These are phyloP conservation scores for Claviceps capensis DNA, from an alignment of 2,329 filamentous ascomycete genomes.

Conservation along the genomic window DNA sequence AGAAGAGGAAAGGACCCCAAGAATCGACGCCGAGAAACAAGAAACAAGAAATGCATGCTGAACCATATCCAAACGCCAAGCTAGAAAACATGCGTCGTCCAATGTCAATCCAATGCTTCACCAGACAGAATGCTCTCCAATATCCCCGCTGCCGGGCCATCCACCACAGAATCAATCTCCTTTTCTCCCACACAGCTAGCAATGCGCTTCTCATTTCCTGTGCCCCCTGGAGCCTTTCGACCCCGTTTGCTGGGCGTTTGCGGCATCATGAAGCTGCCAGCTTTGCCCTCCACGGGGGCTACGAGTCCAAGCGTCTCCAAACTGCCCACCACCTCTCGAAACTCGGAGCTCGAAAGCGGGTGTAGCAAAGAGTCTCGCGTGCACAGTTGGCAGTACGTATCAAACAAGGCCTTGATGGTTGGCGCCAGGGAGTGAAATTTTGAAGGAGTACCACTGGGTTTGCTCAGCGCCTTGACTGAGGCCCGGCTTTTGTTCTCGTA, in stretches of 20 bases:
- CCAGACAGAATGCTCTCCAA: constrained; percentile 48
- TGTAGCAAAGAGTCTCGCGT: constrained; percentile 80
- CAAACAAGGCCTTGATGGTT: constrained; percentile 71
- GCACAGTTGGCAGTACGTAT: constrained; percentile 71
- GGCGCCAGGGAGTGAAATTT: constrained; percentile 52
- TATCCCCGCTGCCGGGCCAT: constrained; percentile 47
- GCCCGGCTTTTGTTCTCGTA: constrained; percentile 63
- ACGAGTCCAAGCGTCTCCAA: constrained; percentile 80
- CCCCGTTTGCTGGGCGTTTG: constrained; percentile 61
- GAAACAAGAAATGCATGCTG: background rate
- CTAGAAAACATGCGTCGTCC: background rate
- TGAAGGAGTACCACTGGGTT: constrained; percentile 41
- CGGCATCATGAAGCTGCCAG: constrained; percentile 47
- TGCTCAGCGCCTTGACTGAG: constrained; percentile 26
- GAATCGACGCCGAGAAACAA: background rate
- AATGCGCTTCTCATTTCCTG: constrained; percentile 60
- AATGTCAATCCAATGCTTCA: constrained; percentile 38
- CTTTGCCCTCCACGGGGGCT: constrained; percentile 55
- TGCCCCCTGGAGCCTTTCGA: constrained; percentile 39
- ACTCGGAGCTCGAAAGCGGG: constrained; percentile 80
- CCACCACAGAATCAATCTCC: constrained; percentile 60
- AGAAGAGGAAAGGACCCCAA: background rate
- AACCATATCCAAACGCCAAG: background rate
- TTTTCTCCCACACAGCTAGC: constrained; percentile 68
- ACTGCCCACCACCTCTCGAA: constrained; percentile 81